Percentiles rank a stretch among this genome's conserved stretches.
phyloP scores from a whole-genome alignment of 2,329 filamentous ascomycete species.

The Mycosphaerella sp. region DNA sequence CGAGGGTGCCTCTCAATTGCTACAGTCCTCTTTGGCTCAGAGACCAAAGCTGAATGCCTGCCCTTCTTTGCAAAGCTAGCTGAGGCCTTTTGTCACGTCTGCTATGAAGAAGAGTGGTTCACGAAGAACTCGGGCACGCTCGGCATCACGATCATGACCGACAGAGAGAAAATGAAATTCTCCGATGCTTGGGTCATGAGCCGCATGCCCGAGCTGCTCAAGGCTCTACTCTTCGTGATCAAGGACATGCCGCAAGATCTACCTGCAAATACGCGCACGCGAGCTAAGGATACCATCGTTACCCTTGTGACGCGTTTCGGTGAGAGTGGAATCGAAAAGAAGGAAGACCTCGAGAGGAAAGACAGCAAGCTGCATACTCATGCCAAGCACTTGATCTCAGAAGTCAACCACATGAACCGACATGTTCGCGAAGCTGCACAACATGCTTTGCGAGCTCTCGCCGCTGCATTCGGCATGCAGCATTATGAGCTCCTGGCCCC shows the following conservation, averaged over 20 bases:
- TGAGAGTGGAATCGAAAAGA: slow-evolving; percentile 65
- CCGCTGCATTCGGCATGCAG: slow-evolving; percentile 68
- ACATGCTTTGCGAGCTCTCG: slow-evolving; percentile 71
- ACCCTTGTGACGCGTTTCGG: slow-evolving; percentile 72
- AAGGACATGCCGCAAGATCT: slow-evolving; percentile 96
- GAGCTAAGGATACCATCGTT: slow-evolving; percentile 70
- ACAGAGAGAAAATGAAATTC: slow-evolving; percentile 75
- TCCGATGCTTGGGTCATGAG: slow-evolving; percentile 76
- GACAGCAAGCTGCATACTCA: slow-evolving; percentile 65
- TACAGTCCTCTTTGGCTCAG: slow-evolving; percentile 66
- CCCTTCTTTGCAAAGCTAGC: slow-evolving; percentile 80
- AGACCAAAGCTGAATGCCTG: slow-evolving; percentile 65
- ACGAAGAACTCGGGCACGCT: slow-evolving; percentile 88
- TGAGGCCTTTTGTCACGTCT: slow-evolving; percentile 84
- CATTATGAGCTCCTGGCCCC: slow-evolving; percentile 84
- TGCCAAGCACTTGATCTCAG: slow-evolving; percentile 77
- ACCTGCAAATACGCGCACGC: slow-evolving; percentile 77
- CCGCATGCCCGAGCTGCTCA: slow-evolving; percentile 80
- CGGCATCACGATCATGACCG: slow-evolving; percentile 83
- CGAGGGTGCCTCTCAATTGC: slow-evolving; percentile 71
- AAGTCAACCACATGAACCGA: slow-evolving; percentile 92
- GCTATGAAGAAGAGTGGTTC: slow-evolving; percentile 98
- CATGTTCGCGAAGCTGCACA: slow-evolving; percentile 87
- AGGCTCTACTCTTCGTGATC: slow-evolving; percentile 92
- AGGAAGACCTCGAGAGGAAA: slow-evolving; percentile 67